Base-by-base conservation (phyloP, 208 protist species). In the Naegleria gruberi region DNA sequence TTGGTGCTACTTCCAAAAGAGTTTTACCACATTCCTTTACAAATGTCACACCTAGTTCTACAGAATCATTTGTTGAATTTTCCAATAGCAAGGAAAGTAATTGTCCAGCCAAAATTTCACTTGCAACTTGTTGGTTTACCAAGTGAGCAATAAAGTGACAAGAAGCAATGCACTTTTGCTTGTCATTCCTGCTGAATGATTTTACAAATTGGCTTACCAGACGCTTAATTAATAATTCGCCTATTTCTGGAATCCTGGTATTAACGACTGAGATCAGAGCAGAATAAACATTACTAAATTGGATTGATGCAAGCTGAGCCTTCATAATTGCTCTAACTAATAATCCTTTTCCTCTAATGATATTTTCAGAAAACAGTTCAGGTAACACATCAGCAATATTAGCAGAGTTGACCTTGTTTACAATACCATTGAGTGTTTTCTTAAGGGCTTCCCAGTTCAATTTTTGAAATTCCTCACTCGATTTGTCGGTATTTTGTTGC, bases 311-410 rank as follows among this genome's bases (percentile, higher is more conserved):
- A 40, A 95, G 90, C 94, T 98, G 98, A 0, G 98, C 96, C 89
- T 97, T 96, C 91, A 99, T 97, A 17, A 98, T 83, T 23, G 96
- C 95, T 26, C 97, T 94, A 7, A 95, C 94, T 4, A 99, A 93
- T 45, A 99, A 94, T 17, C 98, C 99, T 19, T 96, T 95, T 42
- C 98, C 99, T 77, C 99, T 95, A 0, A 99, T 93, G 15, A 99
- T 92, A 92, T 99, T 99, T 90, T 99, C 98, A 19, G 92, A 93
- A 91, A 99, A 99, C 17, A 99, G 91, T 90, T 99, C 98, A 10
- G 93, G 93, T 34, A 98, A 93, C 37, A 99, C 96, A 42, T 97
- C 87, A 91, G 96, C 92, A 8, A 99, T 93, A 86, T 99, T 99
- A n/a, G 94, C 90, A 4, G 92, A 91, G 92, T 96, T 99, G 37